Percentiles rank a stretch among this genome's conserved stretches.
phyloP scores from a whole-genome alignment of 495 filamentous ascomycete species.

The Parathielavia hyrcaniae region DNA sequence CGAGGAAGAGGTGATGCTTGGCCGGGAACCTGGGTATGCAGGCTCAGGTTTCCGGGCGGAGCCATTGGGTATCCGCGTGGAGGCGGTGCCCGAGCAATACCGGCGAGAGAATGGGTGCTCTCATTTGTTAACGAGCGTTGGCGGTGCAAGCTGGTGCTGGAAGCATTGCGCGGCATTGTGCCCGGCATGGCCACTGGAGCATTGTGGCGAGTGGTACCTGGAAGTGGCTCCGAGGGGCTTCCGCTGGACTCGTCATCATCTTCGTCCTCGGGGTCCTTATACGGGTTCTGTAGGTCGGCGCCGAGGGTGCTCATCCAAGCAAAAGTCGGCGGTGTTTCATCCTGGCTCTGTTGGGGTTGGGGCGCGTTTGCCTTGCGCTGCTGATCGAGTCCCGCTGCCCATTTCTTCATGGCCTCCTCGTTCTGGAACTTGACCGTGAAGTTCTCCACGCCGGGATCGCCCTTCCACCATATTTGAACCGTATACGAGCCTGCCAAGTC shows the following conservation, averaged over 20 bases:
- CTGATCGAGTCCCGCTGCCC: conserved; percentile 59
- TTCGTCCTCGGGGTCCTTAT: conserved; percentile 74
- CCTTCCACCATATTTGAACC: conserved; percentile 98
- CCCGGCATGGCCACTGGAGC: conserved; percentile 24
- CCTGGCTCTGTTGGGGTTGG: conserved; percentile 29
- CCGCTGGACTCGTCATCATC: conserved; percentile 52
- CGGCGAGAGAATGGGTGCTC: conserved; percentile 48
- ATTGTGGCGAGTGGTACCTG: conserved; percentile 19
- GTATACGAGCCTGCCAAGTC: conserved; percentile 69
- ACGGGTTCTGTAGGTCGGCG: conserved; percentile 63
- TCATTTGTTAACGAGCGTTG: conserved; percentile 74
- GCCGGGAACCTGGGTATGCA: conserved; percentile 61
- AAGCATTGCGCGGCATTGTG: conserved; percentile 69
- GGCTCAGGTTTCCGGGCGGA: conserved; percentile 53
- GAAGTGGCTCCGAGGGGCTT: conserved; percentile 21
- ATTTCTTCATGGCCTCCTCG: conserved; percentile 87
- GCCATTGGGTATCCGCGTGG: conserved; percentile 58
- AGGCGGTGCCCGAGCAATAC: conserved; percentile 50
- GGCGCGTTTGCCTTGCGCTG: conserved; percentile 52
- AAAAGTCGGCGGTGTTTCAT: conserved; percentile 54
- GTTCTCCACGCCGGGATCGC: conserved; percentile 91
- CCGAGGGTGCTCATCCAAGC: conserved; percentile 63
- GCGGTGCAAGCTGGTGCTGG: conserved; percentile 72
- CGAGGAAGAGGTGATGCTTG: conserved; percentile 45
- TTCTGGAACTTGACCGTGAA: conserved; percentile 89